Conservation (phyloP, 352 stramenopile genomes). For the Thalassiosira pacifica region DNA sequence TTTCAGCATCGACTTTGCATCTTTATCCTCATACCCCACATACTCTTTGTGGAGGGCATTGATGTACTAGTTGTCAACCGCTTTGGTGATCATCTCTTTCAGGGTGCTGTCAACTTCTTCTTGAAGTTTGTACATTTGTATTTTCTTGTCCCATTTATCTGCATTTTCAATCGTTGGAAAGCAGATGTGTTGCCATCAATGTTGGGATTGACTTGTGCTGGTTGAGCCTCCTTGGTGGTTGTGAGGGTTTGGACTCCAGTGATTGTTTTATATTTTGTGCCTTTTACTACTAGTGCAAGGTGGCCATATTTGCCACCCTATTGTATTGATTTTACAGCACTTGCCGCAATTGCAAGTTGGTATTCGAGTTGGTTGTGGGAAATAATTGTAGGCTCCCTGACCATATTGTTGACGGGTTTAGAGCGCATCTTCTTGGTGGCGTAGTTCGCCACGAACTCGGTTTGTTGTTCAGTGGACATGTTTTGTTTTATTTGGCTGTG, state of each 20-base stretch:
- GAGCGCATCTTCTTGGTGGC: not conserved
- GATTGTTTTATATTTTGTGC: not conserved
- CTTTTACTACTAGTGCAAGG: not conserved
- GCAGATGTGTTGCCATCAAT: not conserved
- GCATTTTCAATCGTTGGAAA: not conserved
- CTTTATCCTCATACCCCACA: not conserved
- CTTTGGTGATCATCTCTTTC: not conserved
- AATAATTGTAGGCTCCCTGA: not conserved
- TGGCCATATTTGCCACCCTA: not conserved
- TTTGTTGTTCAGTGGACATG: too few species aligned
- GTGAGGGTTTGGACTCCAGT: not conserved
- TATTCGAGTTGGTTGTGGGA: not conserved
- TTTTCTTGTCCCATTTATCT: not conserved
- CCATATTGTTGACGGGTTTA: not conserved
- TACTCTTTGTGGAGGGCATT: not conserved
- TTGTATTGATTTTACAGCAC: not conserved
- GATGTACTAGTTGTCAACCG: not conserved
- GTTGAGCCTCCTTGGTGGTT: not conserved
- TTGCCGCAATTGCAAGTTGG: not conserved
- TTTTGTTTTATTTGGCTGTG: too few species aligned
- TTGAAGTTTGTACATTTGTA: not conserved
- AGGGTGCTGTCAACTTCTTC: not conserved
- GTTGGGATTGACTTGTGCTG: not conserved
- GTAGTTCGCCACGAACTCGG: too few species aligned
- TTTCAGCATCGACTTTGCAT: not conserved